Evolutionary conservation across 805 yeast genomes (phyloP).

Genomic region (Priceomyces fermenticarens): DNA sequence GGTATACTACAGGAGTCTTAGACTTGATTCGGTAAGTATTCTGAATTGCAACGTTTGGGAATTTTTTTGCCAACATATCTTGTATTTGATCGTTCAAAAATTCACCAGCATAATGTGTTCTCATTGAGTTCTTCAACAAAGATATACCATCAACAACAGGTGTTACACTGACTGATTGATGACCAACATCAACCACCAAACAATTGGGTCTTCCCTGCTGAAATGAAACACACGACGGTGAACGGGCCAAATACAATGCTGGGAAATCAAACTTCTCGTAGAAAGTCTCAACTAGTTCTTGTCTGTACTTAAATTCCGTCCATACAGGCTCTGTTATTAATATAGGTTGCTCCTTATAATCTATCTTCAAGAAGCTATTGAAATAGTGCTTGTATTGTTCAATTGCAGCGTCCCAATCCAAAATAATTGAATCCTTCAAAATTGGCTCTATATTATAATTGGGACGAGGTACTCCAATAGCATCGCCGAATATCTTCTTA

Average conservation of each 20-base stretch:
- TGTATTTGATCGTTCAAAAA: constrained; percentile 55
- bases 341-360: constrained; percentile 67
- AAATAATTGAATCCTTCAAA: constrained; percentile 56
- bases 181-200: constrained; percentile 82
- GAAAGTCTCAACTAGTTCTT: constrained; percentile 65
- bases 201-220: constrained; percentile 87
- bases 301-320: constrained; percentile 67
- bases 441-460: constrained; percentile 54
- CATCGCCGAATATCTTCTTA: constrained; percentile 35
- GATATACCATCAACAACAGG: constrained; percentile 84
- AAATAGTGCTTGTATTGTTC: constrained; percentile 70
- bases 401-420: constrained; percentile 83
- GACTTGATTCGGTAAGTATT: constrained; percentile 47
- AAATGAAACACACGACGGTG: constrained; percentile 86
- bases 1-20: constrained; percentile 35
- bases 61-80: constrained; percentile 34
- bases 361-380: constrained; percentile 46
- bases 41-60: constrained; percentile 26
- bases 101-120: constrained; percentile 72
- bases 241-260: constrained; percentile 75
- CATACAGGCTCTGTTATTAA: constrained; percentile 85
- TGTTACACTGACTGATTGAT: constrained; percentile 70
- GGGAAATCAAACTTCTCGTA: constrained; percentile 71
- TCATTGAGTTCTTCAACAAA: constrained; percentile 62
- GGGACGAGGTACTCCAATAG: constrained; percentile 50